Base-by-base conservation (phyloP, 352 stramenopile genomes). In the Bremia lactucae region DNA sequence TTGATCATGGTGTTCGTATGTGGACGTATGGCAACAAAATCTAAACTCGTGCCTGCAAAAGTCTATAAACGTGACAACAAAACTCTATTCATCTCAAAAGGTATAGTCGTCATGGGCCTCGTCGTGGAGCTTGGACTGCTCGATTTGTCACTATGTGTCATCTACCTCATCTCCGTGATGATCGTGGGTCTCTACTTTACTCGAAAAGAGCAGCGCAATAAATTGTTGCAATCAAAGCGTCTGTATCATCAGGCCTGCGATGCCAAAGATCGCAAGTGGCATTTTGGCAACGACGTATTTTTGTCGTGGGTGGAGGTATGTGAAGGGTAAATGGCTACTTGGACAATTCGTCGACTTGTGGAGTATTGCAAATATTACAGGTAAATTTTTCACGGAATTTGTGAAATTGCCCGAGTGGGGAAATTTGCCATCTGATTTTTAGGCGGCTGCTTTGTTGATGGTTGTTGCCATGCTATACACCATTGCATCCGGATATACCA, bases 381-480 rank as follows among this genome's bases (percentile, higher is more conserved):
- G 77, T 42, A 87, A 87, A 36, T 87, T 89, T 42, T 71, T 86
- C 19, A 83, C 73, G 1, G 73, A 89, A 48, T 89, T 89, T 49
- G 60, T 87, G 3, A 37, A 57, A 16, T 47, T 89, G 13, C 71
- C 76, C n/a, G 42, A 49, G n/a, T 88, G 64, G 61, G 40, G 54
- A 29, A 62, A 62, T 5, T 37, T 88, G 0, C 67, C 76, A 11
- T 66, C 68, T 14, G 73, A n/a, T 45, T 86, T 88, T 28, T 88
- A 73, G 76, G 70, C 72, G 0, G 73, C 73, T 1, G 54, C 55
- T 6, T 52, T 78, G 20, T 61, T 88, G 38, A 88, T 88, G 76
- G 31, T 57, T 8, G 45, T 86, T 21, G 72, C 68, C 8, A 62
- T 88, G 26, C 24, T 83, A 20, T 88, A 88, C 56, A 88, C 76